Conservation (phyloP, 2,329 filamentous ascomycete genomes). For the Neofusicoccum cordaticola region DNA sequence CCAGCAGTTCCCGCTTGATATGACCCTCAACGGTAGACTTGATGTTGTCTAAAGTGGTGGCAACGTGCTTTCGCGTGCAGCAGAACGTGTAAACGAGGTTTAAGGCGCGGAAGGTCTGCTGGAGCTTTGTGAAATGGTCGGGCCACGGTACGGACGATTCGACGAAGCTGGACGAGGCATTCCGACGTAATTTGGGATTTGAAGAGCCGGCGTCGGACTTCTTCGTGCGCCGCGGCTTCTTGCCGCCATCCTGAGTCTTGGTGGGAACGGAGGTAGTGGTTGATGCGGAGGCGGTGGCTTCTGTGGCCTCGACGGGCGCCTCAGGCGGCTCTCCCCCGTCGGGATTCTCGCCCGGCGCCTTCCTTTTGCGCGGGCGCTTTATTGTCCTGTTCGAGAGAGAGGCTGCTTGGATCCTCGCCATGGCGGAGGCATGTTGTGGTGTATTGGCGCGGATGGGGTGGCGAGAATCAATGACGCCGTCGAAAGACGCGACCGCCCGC, state of each 20-base stretch:
- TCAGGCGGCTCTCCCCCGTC: conserved; percentile 18
- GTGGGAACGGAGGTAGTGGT: conserved; percentile 51
- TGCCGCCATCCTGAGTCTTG: conserved; percentile 57
- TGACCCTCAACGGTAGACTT: conserved; percentile 81
- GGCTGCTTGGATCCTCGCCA: conserved; percentile 43
- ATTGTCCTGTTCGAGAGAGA: conserved; percentile 45
- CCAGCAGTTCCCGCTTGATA: conserved; percentile 64
- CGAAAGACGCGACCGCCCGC: conserved; percentile 7
- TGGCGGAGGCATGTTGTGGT: conserved; percentile 20
- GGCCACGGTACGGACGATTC: conserved; percentile 67
- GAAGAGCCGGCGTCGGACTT: conserved; percentile 33
- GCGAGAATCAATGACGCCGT: background rate
- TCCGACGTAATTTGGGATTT: conserved; percentile 40
- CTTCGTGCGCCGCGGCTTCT: conserved; percentile 47
- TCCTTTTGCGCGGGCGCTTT: conserved; percentile 45
- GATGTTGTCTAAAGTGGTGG: conserved; percentile 88
- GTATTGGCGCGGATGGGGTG: background rate
- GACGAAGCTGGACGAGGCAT: conserved; percentile 49
- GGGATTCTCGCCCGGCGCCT: conserved; percentile 23
- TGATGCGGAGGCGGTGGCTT: conserved; percentile 13
- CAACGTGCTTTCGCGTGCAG: conserved; percentile 85
- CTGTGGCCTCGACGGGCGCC: conserved; percentile 18
- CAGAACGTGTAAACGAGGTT: conserved; percentile 96
- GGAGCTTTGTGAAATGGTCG: conserved; percentile 66
- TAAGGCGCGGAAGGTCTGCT: conserved; percentile 76